A percentile compares a stretch with the other conserved stretches of the same genome.
Conservation (phyloP, 768 basidiomycete species). For the Phaffia australis region DNA sequence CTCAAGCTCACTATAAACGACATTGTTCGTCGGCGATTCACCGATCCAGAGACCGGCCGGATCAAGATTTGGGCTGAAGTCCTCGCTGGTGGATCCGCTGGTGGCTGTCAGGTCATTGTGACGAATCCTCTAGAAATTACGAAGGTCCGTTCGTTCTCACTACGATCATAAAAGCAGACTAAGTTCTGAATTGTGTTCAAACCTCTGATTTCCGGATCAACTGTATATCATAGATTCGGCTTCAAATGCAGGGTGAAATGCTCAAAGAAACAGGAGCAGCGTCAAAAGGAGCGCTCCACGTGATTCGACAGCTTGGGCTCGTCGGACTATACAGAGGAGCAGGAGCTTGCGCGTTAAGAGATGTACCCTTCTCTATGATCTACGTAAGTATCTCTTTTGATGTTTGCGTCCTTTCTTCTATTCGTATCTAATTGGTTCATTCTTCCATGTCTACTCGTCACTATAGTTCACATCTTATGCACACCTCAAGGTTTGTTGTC, state of each 20-base stretch:
- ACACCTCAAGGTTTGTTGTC: not conserved
- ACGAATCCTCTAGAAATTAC: constrained; percentile 68
- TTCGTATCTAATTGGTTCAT: no score
- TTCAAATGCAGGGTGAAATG: constrained; percentile 91
- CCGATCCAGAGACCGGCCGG: constrained; percentile 89
- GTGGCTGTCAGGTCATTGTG: constrained; percentile 95
- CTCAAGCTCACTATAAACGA: constrained; percentile 95
- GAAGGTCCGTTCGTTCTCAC: constrained; percentile 22
- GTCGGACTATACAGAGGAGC: constrained; percentile 88
- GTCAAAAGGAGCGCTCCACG: constrained; percentile 79
- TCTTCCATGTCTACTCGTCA: not conserved
- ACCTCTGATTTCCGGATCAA: not conserved
- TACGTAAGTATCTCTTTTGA: constrained; percentile 46
- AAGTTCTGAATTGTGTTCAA: constrained; percentile 35
- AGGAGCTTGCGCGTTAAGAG: constrained; percentile 81
- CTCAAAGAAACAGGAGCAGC: constrained; percentile 65
- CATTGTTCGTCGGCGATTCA: constrained; percentile 65
- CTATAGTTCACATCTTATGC: constrained; percentile 13
- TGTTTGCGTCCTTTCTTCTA: no score
- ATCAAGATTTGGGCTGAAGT: constrained; percentile 88
- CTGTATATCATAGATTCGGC: constrained; percentile 50
- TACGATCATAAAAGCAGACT: no score
- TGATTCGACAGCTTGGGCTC: constrained; percentile 82
- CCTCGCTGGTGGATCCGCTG: constrained; percentile 80
- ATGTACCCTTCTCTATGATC: constrained; percentile 62